Base-by-base conservation (phyloP, 2,329 filamentous ascomycete genomes). In the Talaromyces funiculosus region DNA sequence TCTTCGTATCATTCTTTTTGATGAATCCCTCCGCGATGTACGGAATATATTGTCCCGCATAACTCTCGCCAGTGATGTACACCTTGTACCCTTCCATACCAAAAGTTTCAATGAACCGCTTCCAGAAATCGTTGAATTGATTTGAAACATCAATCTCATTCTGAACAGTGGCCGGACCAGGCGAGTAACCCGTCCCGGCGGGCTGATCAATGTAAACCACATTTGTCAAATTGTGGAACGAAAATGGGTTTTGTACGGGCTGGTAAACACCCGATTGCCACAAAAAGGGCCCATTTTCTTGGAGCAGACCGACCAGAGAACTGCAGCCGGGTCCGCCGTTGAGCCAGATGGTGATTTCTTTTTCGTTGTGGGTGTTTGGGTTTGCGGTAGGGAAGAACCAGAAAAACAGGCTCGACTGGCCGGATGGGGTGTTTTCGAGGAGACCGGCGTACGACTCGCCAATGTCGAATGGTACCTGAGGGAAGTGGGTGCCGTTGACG, bases 21-120 rank as follows among this genome's bases (percentile, higher is more conserved):
- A 92, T 77, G 81, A 94, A 89, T 29, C 85, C 86, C 66, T 86
- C 83, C 1, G 87, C 84, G 61, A 92, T 88, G 69, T 90, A 91
- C 0, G 89, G 87, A 2, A 88, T 83, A 66, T 86, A 88, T 66
- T 78, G 75, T 16, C 89, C 88, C 0, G 84, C 88, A 66, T 89
- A 91, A 0, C 82, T 87, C 72, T 90, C 89, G 6, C 89, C 90
- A 0, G 88, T 82, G 61, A 94, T 83, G 72, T 88, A 93, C 9
- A 91, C 81, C 64, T 88, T 89, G 67, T 82, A 84, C 12, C 82
- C 81, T 20, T 89, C 80, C 67, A 90, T 78, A n/a, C 75, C 78
- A 65, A 92, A 92, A 0, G 85, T 86, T 35, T 89, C 79, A 31
- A 61, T 57, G 8, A 61, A 61, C 8, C 59, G 59, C 26, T 38